phyloP scores from a whole-genome alignment of 305 asterid genomes.

The Fraxinus latifolia region DNA sequence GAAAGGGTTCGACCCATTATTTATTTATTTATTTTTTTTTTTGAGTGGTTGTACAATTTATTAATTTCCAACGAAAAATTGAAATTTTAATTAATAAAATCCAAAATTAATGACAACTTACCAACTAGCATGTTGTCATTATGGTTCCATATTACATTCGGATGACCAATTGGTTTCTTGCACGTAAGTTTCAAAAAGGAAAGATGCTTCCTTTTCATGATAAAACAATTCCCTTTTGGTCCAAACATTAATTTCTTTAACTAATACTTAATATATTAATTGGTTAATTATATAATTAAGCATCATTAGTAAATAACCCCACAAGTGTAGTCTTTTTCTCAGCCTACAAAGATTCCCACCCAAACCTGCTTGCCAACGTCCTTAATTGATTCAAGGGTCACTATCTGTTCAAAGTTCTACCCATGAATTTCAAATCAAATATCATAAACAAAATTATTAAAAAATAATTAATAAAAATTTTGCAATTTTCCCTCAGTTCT shows the following conservation, averaged over 20 bases:
- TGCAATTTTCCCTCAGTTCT: not conserved
- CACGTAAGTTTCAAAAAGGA: not conserved
- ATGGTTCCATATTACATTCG: not conserved
- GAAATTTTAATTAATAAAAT: not conserved
- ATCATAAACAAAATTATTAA: not conserved
- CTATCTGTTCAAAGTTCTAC: conserved; percentile 18
- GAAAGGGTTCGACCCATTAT: not conserved
- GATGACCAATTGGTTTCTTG: conserved; percentile 30
- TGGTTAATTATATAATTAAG: not conserved
- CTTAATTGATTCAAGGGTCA: conserved; percentile 34
- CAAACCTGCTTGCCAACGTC: conserved; percentile 34
- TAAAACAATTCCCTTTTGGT: not conserved
- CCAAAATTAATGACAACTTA: not conserved
- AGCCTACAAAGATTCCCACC: not conserved
- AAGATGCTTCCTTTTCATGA: conserved; percentile 26
- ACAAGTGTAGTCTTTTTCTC: not conserved
- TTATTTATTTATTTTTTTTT: no score
- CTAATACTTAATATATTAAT: not conserved
- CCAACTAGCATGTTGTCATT: not conserved
- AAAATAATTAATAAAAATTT: not conserved
- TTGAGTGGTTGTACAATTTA: not conserved
- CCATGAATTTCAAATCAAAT: conserved; percentile 14
- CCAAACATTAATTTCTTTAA: conserved; percentile 12
- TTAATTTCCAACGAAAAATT: not conserved
- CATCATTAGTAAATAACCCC: not conserved